These are phyloP conservation scores for Annulohypoxylon nitens DNA, from an alignment of 495 filamentous ascomycete species.

Conservation along the genomic window DNA sequence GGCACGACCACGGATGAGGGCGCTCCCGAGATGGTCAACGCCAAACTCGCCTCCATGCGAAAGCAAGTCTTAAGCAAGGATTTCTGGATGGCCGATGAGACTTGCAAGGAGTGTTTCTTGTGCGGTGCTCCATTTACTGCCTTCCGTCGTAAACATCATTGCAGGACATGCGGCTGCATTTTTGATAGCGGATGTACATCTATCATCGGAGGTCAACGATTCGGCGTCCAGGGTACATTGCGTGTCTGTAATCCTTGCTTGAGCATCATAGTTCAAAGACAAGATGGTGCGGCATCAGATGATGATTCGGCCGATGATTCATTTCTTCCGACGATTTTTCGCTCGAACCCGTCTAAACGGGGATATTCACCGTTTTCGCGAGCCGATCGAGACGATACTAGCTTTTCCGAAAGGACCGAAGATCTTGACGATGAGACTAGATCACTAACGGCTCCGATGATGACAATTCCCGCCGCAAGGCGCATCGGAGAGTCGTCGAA, in stretches of 20 bases:
- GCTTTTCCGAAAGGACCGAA: conserved; percentile 58
- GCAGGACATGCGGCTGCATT: conserved; percentile 93
- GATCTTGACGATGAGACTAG: conserved; percentile 56
- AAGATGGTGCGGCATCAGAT: conserved; percentile 87
- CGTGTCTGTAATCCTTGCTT: conserved; percentile 97
- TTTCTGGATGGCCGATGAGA: conserved; percentile 99
- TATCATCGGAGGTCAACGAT: conserved; percentile 83
- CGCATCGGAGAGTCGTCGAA: conserved; percentile 85
- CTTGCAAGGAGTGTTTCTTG: conserved; percentile 95
- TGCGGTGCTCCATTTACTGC: conserved; percentile 92
- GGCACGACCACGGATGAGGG: conserved; percentile 68
- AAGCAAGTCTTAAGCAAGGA: conserved; percentile 91
- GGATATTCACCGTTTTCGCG: conserved; percentile 44
- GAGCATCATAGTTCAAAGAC: conserved; percentile 87
- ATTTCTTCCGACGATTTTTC: conserved; percentile 65
- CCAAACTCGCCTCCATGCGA: conserved; percentile 74
- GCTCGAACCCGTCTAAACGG: conserved; percentile 61
- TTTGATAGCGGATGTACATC: conserved; percentile 98
- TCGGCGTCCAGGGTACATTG: conserved; percentile 87
- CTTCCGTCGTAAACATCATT: conserved; percentile 97
- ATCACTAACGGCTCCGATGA: conserved; percentile 70
- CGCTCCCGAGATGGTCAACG: conserved; percentile 70
- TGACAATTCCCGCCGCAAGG: conserved; percentile 90
- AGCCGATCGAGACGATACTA: conserved; percentile 54
- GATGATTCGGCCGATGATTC: conserved; percentile 85